phyloP scores from a whole-genome alignment of 1,284 basidiomycete genomes.

The Rhodofomes roseus region DNA sequence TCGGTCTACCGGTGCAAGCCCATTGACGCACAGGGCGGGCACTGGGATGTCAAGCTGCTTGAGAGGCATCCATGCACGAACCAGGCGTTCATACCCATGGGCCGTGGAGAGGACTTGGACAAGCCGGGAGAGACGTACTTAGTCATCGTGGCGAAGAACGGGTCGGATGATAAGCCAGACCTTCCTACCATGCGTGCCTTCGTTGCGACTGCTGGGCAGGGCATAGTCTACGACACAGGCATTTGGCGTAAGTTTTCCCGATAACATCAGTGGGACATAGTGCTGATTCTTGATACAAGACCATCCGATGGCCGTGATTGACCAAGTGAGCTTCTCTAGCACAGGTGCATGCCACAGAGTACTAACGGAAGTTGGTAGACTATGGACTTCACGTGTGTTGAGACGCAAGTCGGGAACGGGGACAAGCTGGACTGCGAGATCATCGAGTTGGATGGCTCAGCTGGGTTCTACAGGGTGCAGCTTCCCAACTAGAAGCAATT shows the following conservation, averaged over 20 bases:
- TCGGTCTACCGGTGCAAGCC: conserved; percentile 76
- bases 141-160: conserved; percentile 81
- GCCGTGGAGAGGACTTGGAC: conserved; percentile 43
- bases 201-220: conserved; percentile 73
- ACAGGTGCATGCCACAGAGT: too few species aligned
- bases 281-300: conserved; percentile 40
- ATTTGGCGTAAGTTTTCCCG: conserved; percentile 68
- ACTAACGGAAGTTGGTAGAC: conserved; percentile 34
- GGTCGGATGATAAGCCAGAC: conserved; percentile 73
- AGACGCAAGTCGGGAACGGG: conserved; percentile 81
- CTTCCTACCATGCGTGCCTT: conserved; percentile 75
- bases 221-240: conserved; percentile 77
- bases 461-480: conserved; percentile 35
- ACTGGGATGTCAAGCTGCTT: conserved; percentile 53
- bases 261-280: conserved; percentile 6
- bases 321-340: conserved; percentile 46
- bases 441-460: conserved; percentile 44
- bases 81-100: conserved; percentile 90
- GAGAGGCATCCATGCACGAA: conserved; percentile 80
- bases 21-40: conserved; percentile 42
- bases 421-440: conserved; percentile 76
- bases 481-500: conserved; percentile 18
- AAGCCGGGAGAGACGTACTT: conserved; percentile 62
- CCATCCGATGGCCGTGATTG: conserved; percentile 80
- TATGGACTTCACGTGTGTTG: conserved; percentile 79